Evolutionary conservation across 495 filamentous ascomycete genomes (phyloP).

Genomic region (Geoglossum glabrum): DNA sequence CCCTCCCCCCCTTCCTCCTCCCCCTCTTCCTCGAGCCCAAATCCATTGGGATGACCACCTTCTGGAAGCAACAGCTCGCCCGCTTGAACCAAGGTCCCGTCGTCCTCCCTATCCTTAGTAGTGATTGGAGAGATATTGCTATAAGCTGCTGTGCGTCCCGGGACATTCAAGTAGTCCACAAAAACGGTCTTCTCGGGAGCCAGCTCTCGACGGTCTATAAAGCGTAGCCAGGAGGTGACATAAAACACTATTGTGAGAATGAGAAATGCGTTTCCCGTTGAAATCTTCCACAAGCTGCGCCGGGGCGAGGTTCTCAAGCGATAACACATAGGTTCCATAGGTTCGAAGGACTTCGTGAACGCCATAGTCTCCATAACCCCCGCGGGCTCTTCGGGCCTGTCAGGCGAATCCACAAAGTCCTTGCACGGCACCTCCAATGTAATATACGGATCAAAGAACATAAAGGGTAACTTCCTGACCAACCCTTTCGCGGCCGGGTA

Average conservation of each 20-base stretch:
- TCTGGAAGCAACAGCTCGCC: not conserved
- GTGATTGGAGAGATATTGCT: not conserved
- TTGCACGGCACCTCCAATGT: not conserved
- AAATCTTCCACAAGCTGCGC: not conserved
- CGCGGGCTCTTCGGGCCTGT: not conserved
- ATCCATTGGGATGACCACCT: not conserved
- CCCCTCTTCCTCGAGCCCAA: not conserved
- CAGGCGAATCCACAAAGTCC: not conserved
- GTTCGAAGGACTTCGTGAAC: too few species aligned
- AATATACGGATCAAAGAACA: not conserved
- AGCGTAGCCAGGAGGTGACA: not conserved
- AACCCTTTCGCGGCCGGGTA: not conserved
- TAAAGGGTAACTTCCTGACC: not conserved
- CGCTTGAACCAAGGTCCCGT: not conserved
- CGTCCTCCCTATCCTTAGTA: not conserved
- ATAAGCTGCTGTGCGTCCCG: not conserved
- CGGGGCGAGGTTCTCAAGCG: not conserved
- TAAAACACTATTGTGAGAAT: not conserved
- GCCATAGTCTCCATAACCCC: not conserved
- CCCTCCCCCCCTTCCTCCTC: too few species aligned
- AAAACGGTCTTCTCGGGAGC: not conserved
- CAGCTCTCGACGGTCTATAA: not conserved
- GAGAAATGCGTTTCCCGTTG: not conserved
- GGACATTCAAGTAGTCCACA: not conserved
- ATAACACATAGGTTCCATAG: not conserved